Conservation (phyloP, 805 yeast genomes). For the Cyberlindnera meyerae region DNA sequence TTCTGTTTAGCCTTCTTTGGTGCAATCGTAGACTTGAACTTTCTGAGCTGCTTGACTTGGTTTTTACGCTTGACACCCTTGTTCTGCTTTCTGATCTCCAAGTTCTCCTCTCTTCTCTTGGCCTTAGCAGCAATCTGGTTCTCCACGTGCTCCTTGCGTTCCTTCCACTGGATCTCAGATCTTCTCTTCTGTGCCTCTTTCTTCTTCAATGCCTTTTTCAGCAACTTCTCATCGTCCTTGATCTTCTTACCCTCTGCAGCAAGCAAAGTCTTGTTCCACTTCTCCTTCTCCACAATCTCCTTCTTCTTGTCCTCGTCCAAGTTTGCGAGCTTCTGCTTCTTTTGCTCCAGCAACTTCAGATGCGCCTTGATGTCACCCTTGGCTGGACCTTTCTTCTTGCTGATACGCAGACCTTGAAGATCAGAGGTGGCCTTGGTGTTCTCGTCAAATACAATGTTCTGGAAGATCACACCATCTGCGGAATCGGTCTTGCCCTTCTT, state of each 20-base stretch:
- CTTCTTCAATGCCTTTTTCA: conserved; percentile 79
- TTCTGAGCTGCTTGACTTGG: conserved; percentile 60
- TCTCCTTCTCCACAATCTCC: conserved; percentile 60
- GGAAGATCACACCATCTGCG: conserved; percentile 57
- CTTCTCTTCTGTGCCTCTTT: conserved; percentile 79
- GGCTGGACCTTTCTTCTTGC: conserved; percentile 77
- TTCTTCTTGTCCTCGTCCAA: conserved; percentile 59
- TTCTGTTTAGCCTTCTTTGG: conserved; percentile 28
- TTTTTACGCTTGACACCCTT: conserved; percentile 77
- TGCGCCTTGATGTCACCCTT: conserved; percentile 83
- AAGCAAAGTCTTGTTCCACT: conserved; percentile 80
- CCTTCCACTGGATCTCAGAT: conserved; percentile 89
- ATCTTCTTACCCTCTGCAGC: conserved; percentile 87
- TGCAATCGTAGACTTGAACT: conserved; percentile 52
- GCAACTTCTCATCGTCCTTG: conserved; percentile 83
- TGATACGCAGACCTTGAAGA: conserved; percentile 49
- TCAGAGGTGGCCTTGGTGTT: conserved; percentile 79
- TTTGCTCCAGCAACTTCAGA: conserved; percentile 66
- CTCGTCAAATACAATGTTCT: conserved; percentile 76
- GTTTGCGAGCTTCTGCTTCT: conserved; percentile 55
- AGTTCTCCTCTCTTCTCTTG: conserved; percentile 88
- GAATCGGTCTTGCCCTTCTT: too few species aligned
- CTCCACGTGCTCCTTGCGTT: conserved; percentile 75
- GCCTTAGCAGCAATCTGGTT: conserved; percentile 69
- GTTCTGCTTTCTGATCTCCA: conserved; percentile 78